phyloP scores from a whole-genome alignment of 805 yeast genomes.

The Saccharomycopsis vini region DNA sequence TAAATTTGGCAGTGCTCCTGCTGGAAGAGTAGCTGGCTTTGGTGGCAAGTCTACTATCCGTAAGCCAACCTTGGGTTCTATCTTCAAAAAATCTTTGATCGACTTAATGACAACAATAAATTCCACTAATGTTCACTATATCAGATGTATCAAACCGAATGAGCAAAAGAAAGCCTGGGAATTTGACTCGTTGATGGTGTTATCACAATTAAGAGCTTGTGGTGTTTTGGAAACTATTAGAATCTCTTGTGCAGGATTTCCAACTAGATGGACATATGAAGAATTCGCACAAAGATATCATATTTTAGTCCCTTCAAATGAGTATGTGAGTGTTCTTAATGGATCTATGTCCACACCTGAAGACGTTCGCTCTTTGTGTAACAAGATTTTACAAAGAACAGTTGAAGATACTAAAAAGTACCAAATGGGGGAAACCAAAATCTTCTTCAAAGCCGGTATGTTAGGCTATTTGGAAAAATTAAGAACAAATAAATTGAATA shows the following conservation, averaged over 20 bases:
- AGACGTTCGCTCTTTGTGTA: constrained; percentile 56
- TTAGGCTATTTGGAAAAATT: constrained; percentile 82
- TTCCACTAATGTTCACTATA: constrained; percentile 92
- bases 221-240: constrained; percentile 97
- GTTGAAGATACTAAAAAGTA: constrained; percentile 62
- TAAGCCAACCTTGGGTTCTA: constrained; percentile 91
- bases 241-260: constrained; percentile 97
- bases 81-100: constrained; percentile 84
- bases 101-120: constrained; percentile 89
- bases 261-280: constrained; percentile 89
- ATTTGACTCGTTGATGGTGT: constrained; percentile 90
- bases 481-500: constrained; percentile 68
- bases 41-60: constrained; percentile 39
- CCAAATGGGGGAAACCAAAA: constrained; percentile 89
- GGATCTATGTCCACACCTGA: constrained; percentile 40
- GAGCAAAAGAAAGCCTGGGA: constrained; percentile 93
- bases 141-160: constrained; percentile 95
- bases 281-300: constrained; percentile 89
- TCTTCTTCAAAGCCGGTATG: constrained; percentile 95
- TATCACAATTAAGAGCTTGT: constrained; percentile 93
- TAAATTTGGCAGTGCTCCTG: constrained; percentile 19
- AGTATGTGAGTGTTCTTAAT: constrained; percentile 55
- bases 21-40: constrained; percentile 20
- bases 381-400: constrained; percentile 53
- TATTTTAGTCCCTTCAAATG: constrained; percentile 62